A percentile compares a stretch with the other conserved stretches of the same genome.
Evolutionary conservation across 768 basidiomycete genomes (phyloP).

Genomic region (Rickenella mellea): DNA sequence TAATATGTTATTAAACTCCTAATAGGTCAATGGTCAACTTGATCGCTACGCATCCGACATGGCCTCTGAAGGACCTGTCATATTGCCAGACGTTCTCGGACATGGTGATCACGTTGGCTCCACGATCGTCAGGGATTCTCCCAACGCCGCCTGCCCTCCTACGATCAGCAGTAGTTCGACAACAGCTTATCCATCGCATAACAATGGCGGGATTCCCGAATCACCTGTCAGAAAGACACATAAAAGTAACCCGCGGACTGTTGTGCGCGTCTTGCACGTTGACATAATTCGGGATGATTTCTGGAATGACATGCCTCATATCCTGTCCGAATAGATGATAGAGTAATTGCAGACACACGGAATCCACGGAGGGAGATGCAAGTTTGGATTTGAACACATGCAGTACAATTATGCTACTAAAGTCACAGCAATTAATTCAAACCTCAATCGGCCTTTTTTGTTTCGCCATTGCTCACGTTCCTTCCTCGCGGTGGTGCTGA

Average conservation of each 20-base stretch:
- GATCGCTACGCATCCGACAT: background rate
- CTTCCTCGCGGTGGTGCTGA: slow-evolving; percentile 10
- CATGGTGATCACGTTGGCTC: background rate
- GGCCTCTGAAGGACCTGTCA: background rate
- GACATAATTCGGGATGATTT: slow-evolving; percentile 80
- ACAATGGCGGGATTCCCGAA: background rate
- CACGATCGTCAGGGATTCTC: too few species aligned
- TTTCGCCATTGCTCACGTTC: slow-evolving; percentile 8
- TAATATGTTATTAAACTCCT: background rate
- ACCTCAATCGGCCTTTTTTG: slow-evolving; percentile 23
- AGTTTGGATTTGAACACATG: too few species aligned
- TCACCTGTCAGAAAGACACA: slow-evolving; percentile 1
- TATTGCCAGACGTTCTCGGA: background rate
- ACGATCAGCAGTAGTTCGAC: too few species aligned
- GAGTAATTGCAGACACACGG: too few species aligned
- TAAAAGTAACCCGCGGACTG: slow-evolving; percentile 27
- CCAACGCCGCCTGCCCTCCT: too few species aligned
- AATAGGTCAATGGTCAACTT: background rate
- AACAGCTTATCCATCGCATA: too few species aligned
- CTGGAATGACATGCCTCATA: slow-evolving; percentile 54
- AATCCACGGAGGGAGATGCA: too few species aligned
- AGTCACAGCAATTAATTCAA: background rate
- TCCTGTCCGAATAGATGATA: slow-evolving; percentile 38
- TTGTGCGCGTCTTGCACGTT: slow-evolving; percentile 59
- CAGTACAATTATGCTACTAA: too few species aligned